phyloP scores from a whole-genome alignment of 2,329 filamentous ascomycete species.

The Fusarium mexicanum region DNA sequence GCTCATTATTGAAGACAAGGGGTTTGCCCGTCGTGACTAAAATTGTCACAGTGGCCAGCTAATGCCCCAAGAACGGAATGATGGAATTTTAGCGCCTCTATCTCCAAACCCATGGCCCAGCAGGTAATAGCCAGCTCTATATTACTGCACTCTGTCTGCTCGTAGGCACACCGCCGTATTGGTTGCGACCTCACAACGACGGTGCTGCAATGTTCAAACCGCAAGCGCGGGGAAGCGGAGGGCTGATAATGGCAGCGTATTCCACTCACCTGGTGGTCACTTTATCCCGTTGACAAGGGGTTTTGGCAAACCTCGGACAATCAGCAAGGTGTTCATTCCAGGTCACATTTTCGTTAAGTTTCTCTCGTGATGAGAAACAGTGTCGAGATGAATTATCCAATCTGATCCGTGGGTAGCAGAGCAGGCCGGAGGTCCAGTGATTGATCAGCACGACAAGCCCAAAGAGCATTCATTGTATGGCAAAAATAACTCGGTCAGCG shows the following conservation, averaged over 20 bases:
- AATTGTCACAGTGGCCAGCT: slow-evolving; percentile 36
- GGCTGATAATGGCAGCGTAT: slow-evolving; percentile 13
- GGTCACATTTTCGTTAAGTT: neutral
- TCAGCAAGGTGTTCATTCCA: neutral
- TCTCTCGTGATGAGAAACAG: neutral
- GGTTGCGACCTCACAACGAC: slow-evolving; percentile 24
- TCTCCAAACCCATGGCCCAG: slow-evolving; percentile 17
- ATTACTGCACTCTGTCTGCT: slow-evolving; percentile 29
- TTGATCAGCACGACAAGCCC: slow-evolving; percentile 1
- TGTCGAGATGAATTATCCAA: neutral
- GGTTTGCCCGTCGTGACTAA: slow-evolving; percentile 32
- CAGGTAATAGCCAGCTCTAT: slow-evolving; percentile 25
- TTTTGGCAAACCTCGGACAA: neutral
- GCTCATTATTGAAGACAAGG: slow-evolving; percentile 19
- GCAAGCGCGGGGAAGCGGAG: slow-evolving; percentile 33
- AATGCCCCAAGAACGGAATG: slow-evolving; percentile 23
- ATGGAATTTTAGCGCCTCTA: slow-evolving; percentile 35
- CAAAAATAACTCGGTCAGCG: slow-evolving; percentile 12
- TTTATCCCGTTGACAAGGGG: slow-evolving; percentile 10
- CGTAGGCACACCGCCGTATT: slow-evolving; percentile 39
- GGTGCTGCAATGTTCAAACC: slow-evolving; percentile 2
- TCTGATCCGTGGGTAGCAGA: neutral
- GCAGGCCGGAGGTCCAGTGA: neutral
- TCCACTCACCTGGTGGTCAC: slow-evolving; percentile 1
- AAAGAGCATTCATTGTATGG: slow-evolving; percentile 5